phyloP scores from a whole-genome alignment of 2,329 filamentous ascomycete genomes.

The Chaetomiaceae sp. region DNA sequence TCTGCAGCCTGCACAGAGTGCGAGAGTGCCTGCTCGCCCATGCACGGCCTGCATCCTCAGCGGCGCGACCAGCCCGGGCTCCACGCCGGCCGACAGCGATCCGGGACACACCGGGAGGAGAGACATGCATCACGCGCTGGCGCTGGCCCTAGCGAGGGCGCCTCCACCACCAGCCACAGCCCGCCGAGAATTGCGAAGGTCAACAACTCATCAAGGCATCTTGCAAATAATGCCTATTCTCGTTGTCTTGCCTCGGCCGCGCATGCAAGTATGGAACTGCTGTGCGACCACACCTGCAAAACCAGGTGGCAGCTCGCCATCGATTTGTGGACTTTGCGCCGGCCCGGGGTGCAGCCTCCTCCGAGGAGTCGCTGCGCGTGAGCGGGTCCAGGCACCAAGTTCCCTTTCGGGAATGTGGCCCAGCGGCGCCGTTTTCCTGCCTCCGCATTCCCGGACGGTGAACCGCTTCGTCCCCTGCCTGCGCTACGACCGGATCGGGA shows the following conservation, averaged over 20 bases:
- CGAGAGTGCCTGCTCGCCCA: no score
- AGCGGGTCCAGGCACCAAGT: constrained; percentile 22
- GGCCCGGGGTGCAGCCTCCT: constrained; percentile 12
- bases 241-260: constrained; percentile 2
- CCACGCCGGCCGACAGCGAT: neutral
- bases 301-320: constrained; percentile 5
- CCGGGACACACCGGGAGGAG: neutral
- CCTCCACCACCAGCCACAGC: no score
- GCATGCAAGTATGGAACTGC: constrained; percentile 12
- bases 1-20: no score
- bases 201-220: no score
- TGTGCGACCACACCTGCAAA: constrained; percentile 19
- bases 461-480: constrained; percentile 11
- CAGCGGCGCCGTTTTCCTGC: constrained; percentile 22
- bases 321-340: constrained; percentile 11
- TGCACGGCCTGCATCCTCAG: constrained; percentile 13
- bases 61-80: constrained; percentile 5
- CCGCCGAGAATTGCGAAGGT: neutral
- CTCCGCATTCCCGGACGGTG: constrained; percentile 20
- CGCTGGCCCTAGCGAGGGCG: neutral
- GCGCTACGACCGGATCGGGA: constrained; percentile 22
- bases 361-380: constrained; percentile 15
- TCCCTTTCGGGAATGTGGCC: constrained; percentile 27
- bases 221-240: constrained; percentile 3
- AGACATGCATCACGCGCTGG: neutral